Evolutionary conservation across 1,284 basidiomycete genomes (phyloP), one percentile per base, ranked within the genome.

Genomic region (Hemileccinum hortonii): DNA sequence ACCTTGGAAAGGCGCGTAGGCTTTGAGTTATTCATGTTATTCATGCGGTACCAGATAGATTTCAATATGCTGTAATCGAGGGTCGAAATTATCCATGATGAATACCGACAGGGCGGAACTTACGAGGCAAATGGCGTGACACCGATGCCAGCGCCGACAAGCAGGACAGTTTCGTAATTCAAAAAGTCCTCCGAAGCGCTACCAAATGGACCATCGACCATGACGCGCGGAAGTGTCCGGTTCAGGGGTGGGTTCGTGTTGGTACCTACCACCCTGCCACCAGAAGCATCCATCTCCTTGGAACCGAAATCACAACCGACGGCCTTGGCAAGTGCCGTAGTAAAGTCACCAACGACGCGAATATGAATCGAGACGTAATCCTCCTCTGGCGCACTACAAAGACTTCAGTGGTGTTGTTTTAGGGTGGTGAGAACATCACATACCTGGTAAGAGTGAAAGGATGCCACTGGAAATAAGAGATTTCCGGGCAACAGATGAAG

Each of bases 41-140:
- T 94, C 84, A 92, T 88, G 44, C 90, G 84, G 75, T 94, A 95
- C 92, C 93, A 95, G 64, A 96, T 91, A n/a, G 87, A 85, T 72
- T 94, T 94, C 54, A 94, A 74, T 62, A 94, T 92, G 39, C 86
- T 87, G 57, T 18, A 29, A 53, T 19, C 37, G 33, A 33, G n/a
- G n/a, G 41, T 57, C 21, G 26, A n/a, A 19, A 37, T 49, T 32
- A 24, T 39, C 18, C 49, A 33, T 19, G 44, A 39, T 24, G 35
- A 52, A 30, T 14, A 52, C 37, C 37, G 32, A 40, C 26, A 48
- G 47, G 10, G 11, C 30, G 41, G 24, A 26, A 81, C 86, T 67
- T 63, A 87, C 79, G 89, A 92, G 49, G 93, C 92, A 64, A 95
- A 96, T 3, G 93, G 93, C 0, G 93, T 95, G 24, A 95, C 92